phyloP scores from a whole-genome alignment of 1,284 basidiomycete genomes.

The Ustilago bromivora region DNA sequence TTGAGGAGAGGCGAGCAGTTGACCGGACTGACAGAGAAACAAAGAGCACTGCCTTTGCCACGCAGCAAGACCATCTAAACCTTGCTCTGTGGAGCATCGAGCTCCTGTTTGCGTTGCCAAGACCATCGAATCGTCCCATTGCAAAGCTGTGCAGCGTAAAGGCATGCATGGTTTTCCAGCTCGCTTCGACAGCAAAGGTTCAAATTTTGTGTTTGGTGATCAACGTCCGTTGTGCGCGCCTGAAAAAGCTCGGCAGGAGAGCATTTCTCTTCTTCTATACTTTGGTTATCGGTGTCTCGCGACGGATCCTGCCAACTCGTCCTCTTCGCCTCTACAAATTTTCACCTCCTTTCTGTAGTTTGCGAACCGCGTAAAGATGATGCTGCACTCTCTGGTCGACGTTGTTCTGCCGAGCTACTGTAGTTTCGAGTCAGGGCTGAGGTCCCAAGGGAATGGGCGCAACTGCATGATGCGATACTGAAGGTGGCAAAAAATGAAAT shows the following conservation, averaged over 20 bases:
- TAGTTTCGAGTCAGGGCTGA: background rate
- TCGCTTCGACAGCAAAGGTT: background rate
- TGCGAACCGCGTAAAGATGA: background rate
- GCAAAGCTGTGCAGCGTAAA: background rate
- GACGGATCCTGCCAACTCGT: background rate
- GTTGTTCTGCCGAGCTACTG: background rate
- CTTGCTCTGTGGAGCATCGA: background rate
- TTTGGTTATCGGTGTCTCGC: background rate
- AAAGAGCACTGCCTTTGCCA: slow-evolving; percentile 3
- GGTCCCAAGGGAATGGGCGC: background rate
- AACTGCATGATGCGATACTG: background rate
- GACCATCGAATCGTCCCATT: background rate
- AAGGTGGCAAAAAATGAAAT: background rate
- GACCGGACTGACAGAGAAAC: background rate
- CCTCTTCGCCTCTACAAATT: background rate
- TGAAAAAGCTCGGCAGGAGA: slow-evolving; percentile 3
- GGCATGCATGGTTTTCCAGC: background rate
- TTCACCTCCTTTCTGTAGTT: background rate
- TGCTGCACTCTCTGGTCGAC: background rate
- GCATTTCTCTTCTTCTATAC: background rate
- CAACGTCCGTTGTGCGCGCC: background rate
- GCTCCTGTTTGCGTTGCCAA: background rate
- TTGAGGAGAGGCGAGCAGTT: background rate
- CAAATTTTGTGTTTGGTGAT: background rate
- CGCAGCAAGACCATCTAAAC: slow-evolving; percentile 1